Evolutionary conservation across 163 green algal species (phyloP).

Genomic region (Scenedesmus sp.): DNA sequence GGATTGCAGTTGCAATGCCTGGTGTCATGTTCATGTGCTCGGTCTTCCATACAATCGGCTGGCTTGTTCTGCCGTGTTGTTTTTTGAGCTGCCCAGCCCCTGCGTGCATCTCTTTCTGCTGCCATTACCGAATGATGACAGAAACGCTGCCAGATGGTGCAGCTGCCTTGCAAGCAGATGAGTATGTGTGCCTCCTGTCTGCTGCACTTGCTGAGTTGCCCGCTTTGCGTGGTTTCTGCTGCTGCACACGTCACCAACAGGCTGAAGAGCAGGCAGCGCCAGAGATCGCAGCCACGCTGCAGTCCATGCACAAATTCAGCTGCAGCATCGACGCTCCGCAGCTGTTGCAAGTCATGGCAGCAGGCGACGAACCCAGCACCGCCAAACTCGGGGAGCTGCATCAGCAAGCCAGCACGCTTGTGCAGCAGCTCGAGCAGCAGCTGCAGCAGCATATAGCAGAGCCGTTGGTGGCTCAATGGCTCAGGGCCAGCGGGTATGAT

Average conservation of each 20-base stretch:
- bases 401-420: not conserved
- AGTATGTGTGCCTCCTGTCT: not conserved
- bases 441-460: conserved; percentile 5
- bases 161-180: not conserved
- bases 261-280: conserved; percentile 4
- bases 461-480: conserved; percentile 1
- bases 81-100: too few species aligned
- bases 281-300: not conserved
- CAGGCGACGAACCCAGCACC: not conserved
- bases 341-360: conserved; percentile 26
- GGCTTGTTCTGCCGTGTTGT: too few species aligned
- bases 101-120: too few species aligned
- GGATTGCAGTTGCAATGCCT: too few species aligned
- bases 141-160: not conserved
- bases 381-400: not conserved
- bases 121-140: not conserved
- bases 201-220: not conserved
- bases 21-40: too few species aligned
- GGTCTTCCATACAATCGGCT: too few species aligned
- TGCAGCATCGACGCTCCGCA: not conserved
- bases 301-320: conserved; percentile 36
- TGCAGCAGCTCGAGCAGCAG: conserved; percentile 31
- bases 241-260: not conserved
- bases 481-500: not conserved
- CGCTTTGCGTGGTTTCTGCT: not conserved